phyloP scores from a whole-genome alignment of 192 early-diverging fungal genomes.

The Mortierella antarctica region DNA sequence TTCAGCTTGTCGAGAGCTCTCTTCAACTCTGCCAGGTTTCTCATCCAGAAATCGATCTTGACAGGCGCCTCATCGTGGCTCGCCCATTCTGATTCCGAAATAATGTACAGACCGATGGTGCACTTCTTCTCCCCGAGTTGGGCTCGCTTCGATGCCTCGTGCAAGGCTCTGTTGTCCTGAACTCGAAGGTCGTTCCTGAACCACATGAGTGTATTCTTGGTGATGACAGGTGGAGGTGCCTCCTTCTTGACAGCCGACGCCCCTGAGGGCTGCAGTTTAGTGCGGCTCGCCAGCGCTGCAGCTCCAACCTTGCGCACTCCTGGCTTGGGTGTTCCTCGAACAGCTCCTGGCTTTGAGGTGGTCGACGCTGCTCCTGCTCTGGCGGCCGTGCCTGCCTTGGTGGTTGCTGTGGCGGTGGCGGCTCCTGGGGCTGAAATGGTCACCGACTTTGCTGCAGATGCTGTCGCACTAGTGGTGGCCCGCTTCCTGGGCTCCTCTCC shows the following conservation, averaged over 20 bases:
- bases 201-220: slow-evolving; percentile 59
- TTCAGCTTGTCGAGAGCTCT: slow-evolving; percentile 36
- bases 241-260: slow-evolving; percentile 32
- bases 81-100: slow-evolving; percentile 64
- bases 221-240: slow-evolving; percentile 29
- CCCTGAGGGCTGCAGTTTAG: slow-evolving; percentile 6
- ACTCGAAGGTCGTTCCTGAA: slow-evolving; percentile 62
- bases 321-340: slow-evolving; percentile 41
- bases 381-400: background rate
- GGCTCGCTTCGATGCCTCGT: slow-evolving; percentile 27
- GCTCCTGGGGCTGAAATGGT: slow-evolving; percentile 29
- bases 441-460: slow-evolving; percentile 20
- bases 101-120: slow-evolving; percentile 63
- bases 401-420: background rate
- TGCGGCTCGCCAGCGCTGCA: slow-evolving; percentile 27
- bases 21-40: slow-evolving; percentile 56
- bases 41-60: slow-evolving; percentile 64
- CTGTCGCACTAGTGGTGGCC: slow-evolving; percentile 3
- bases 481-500: slow-evolving; percentile 28
- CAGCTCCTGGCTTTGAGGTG: slow-evolving; percentile 35
- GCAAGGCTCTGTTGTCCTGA: slow-evolving; percentile 57
- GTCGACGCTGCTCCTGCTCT: background rate
- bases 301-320: slow-evolving; percentile 41
- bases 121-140: slow-evolving; percentile 11
- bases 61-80: slow-evolving; percentile 64